Evolutionary conservation across 2,329 filamentous ascomycete species (phyloP), one percentile per base, ranked within the genome.

Genomic region (Colletotrichum sp.): DNA sequence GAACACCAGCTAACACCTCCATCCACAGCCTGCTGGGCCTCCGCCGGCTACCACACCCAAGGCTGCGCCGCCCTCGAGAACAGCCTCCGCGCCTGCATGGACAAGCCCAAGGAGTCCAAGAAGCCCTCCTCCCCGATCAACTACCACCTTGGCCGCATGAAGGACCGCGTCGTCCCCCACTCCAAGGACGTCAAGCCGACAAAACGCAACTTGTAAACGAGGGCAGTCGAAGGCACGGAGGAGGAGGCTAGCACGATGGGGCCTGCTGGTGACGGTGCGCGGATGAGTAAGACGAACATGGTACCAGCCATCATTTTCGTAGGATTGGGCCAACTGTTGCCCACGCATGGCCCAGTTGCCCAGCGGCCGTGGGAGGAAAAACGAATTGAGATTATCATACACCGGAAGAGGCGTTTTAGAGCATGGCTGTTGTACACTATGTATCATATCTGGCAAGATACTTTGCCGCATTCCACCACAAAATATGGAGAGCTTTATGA

Each of bases 141-240:
- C 87, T 96, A 96, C 89, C 96, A 98, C 84, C 88, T 99, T 59
- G 91, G 91, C 79, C 92, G 97, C 88, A 98, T 88, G 91, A 93
- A 87, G 90, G 94, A 77, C 63, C 72, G 64, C 44, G 57, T 76
- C 36, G 55, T 77, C 12, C 72, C 72, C 6, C 60, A 76, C 36
- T 55, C 28, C 26, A 74, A 74, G 71, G 71, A 72, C 64, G 63
- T 49, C 30, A 70, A 70, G 57, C 67, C 67, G 24, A 44, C 57
- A 44, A 76, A 76, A 44, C 34, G 30, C 70, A 76, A 69, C 32
- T 34, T 44, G 15, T 76, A 52, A 62, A 59, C 18, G 1, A 5
- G 18, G 44, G 16, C 21, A 67, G 21, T 28, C 26, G 28, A n/a
- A 18, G 34, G 6, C 44, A 21, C 10, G 26, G n/a, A 18, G 39